Percentiles rank a stretch among this genome's conserved stretches.
These are phyloP conservation scores for Schizophyllum amplum DNA, from an alignment of 1,284 basidiomycete genomes.

Conservation along the genomic window DNA sequence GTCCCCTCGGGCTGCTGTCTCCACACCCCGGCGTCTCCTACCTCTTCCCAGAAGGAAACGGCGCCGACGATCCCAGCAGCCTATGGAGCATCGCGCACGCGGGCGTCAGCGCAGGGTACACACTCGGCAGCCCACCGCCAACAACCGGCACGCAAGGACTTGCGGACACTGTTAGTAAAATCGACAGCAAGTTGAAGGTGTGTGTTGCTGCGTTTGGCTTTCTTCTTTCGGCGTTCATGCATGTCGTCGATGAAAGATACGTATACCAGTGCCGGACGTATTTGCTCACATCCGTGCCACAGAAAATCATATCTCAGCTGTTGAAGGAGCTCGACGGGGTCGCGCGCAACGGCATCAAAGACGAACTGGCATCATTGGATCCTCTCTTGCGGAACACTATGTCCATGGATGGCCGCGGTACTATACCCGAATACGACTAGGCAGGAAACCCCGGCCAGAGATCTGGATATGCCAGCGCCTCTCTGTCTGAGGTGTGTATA, in stretches of 20 bases:
- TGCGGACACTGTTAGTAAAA: constrained; percentile 71
- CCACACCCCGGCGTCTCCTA: constrained; percentile 79
- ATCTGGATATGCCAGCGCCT: too few species aligned
- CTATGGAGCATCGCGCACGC: constrained; percentile 68
- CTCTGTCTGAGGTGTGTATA: too few species aligned
- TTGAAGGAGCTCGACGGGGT: constrained; percentile 78
- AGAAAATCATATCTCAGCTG: constrained; percentile 74
- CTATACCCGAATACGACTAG: background rate
- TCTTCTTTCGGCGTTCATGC: constrained; percentile 2
- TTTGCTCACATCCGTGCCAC: constrained; percentile 1
- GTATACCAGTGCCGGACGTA: background rate
- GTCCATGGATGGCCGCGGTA: background rate
- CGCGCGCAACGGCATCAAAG: constrained; percentile 70
- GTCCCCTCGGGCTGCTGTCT: constrained; percentile 60
- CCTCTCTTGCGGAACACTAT: constrained; percentile 54
- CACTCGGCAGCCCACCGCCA: constrained; percentile 41
- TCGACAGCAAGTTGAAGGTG: constrained; percentile 78
- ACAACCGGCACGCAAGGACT: constrained; percentile 50
- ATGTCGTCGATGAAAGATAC: background rate
- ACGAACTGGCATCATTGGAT: constrained; percentile 73
- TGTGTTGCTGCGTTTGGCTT: constrained; percentile 16
- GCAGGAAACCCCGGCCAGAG: too few species aligned
- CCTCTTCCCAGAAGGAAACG: constrained; percentile 34
- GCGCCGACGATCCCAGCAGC: constrained; percentile 39
- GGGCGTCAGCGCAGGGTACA: constrained; percentile 26